Evolutionary conservation across 768 basidiomycete species (phyloP).

Genomic region (Calocybe cyanea): DNA sequence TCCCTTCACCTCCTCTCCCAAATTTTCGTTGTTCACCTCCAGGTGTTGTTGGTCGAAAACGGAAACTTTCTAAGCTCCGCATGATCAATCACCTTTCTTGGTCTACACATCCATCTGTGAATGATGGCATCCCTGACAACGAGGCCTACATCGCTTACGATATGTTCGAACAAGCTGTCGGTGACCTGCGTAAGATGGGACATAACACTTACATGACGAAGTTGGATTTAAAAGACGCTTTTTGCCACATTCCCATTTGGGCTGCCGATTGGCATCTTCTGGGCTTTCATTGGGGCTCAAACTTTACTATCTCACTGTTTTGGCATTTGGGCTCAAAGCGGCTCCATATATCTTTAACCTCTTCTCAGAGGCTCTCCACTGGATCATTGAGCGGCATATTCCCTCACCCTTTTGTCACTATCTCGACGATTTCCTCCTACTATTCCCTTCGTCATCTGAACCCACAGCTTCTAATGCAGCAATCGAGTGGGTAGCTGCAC

Average conservation of each 20-base stretch:
- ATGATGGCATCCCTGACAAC: constrained; percentile 25
- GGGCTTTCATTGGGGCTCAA: constrained; percentile 30
- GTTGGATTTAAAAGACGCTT: too few relatives aligned
- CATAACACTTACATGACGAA: constrained; percentile 27
- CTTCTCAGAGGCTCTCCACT: constrained; percentile 35
- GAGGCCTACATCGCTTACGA: constrained; percentile 27
- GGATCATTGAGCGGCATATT: constrained; percentile 30
- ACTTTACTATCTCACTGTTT: too few relatives aligned
- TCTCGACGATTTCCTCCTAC: constrained; percentile 29
- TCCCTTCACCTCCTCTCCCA: too few relatives aligned
- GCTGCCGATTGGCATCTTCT: too few relatives aligned
- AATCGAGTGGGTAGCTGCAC: constrained; percentile 19
- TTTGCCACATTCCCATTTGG: constrained; percentile 34
- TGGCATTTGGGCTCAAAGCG: too few relatives aligned
- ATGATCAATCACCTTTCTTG: too few relatives aligned
- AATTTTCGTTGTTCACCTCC: too few relatives aligned
- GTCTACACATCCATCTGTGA: too few relatives aligned
- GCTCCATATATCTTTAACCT: constrained; percentile 37
- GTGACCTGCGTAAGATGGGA: constrained; percentile 20
- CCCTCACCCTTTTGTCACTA: too few relatives aligned
- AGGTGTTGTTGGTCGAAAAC: too few relatives aligned
- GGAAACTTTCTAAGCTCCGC: too few relatives aligned
- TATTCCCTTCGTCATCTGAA: constrained; percentile 25
- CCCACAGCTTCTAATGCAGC: constrained; percentile 6
- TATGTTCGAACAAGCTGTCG: constrained; percentile 20